Conservation (phyloP, 805 yeast genomes). For the Pichia paraexigua region DNA sequence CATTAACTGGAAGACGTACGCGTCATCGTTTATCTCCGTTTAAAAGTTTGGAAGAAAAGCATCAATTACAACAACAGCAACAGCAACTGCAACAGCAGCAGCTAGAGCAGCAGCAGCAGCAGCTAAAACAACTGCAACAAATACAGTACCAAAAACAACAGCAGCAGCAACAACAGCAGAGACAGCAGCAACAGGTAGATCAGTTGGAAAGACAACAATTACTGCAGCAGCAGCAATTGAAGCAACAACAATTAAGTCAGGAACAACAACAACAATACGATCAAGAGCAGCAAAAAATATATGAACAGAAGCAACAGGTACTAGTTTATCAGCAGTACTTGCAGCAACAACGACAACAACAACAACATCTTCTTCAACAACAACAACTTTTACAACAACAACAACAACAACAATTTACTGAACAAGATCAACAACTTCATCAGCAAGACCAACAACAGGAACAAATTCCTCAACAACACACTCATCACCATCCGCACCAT, state of each 20-base stretch:
- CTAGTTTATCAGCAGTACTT: conserved; percentile 1
- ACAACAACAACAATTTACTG: not conserved
- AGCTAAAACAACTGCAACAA: not conserved
- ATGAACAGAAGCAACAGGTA: not conserved
- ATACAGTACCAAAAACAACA: no score
- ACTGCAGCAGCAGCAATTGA: conserved; percentile 4
- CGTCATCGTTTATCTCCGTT: conserved; percentile 10
- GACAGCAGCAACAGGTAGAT: conserved; percentile 6
- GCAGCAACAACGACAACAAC: not conserved
- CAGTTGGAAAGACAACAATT: no score
- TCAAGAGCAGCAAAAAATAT: not conserved
- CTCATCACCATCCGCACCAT: not conserved
- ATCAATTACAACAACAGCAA: conserved; percentile 3
- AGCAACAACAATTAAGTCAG: conserved; percentile 7
- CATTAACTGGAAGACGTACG: conserved; percentile 6
- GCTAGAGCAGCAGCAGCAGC: not conserved
- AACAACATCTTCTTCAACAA: not conserved
- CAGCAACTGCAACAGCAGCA: conserved; percentile 1
- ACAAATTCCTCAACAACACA: not conserved
- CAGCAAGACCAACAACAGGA: conserved; percentile 2
- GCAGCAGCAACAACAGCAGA: conserved; percentile 5
- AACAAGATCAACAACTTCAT: not conserved
- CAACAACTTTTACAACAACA: conserved; percentile 3
- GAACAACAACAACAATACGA: not conserved
- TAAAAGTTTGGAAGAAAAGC: conserved; percentile 1